A percentile compares a stretch with the other conserved stretches of the same genome.
Conservation (phyloP, 306 rosid genomes). For the Cucurbita moschata region DNA sequence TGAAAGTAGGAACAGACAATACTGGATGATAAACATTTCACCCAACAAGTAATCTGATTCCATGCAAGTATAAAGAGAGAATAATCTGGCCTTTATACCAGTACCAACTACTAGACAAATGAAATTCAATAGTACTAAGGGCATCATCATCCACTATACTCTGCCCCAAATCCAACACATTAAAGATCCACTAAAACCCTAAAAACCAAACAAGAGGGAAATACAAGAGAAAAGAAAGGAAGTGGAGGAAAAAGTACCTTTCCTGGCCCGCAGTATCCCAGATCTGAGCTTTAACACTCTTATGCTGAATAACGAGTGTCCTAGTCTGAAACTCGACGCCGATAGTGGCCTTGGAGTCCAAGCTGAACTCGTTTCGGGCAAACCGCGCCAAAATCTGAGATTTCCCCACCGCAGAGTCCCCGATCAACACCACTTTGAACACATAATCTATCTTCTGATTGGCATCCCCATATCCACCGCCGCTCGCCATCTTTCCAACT, state of each 20-base stretch:
- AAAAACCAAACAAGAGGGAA: neutral
- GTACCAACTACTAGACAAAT: neutral
- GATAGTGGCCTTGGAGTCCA: conserved; percentile 93
- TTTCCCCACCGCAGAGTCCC: conserved; percentile 96
- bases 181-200: neutral
- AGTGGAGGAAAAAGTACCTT: conserved; percentile 32
- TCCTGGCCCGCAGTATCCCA: conserved; percentile 99
- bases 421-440: conserved; percentile 90
- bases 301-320: conserved; percentile 68
- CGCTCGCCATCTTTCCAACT: conserved; percentile 42
- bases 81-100: neutral
- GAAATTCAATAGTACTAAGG: neutral
- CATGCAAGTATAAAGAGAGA: neutral
- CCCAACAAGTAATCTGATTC: neutral
- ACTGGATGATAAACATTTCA: neutral
- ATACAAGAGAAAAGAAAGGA: neutral
- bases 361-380: conserved; percentile 89
- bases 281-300: conserved; percentile 99
- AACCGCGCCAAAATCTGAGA: conserved; percentile 90
- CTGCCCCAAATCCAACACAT: neutral
- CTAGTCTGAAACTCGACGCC: conserved; percentile 97
- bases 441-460: conserved; percentile 92
- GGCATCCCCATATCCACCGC: conserved; percentile 62
- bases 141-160: neutral
- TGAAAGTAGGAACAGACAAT: neutral